Conservation (phyloP, 208 protist genomes). For the Trypanosoma platydactyli region DNA sequence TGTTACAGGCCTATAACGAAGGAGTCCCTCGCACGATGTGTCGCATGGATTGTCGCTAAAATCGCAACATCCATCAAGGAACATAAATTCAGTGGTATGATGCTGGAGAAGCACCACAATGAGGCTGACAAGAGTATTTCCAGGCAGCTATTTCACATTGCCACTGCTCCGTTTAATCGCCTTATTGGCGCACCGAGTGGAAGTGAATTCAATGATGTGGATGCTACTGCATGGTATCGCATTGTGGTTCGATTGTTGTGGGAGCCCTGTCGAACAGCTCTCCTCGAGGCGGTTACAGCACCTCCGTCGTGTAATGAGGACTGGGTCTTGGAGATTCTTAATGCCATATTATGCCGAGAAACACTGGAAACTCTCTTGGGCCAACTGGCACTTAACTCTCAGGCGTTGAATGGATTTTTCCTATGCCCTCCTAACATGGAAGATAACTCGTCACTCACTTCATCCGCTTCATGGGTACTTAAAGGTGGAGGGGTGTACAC, state of each 20-base stretch:
- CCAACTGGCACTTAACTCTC: constrained; percentile 71
- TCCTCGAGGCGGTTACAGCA: constrained; percentile 16
- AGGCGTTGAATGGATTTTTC: constrained; percentile 57
- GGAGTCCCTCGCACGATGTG: constrained; percentile 68
- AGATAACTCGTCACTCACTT: constrained; percentile 20
- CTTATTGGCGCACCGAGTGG: constrained; percentile 61
- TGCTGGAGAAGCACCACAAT: constrained; percentile 39
- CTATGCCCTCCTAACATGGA: not conserved
- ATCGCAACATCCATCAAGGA: constrained; percentile 49
- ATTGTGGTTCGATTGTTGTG: constrained; percentile 32
- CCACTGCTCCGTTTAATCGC: constrained; percentile 61
- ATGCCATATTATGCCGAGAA: constrained; percentile 44
- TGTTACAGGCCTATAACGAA: constrained; percentile 39
- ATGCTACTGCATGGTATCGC: constrained; percentile 43
- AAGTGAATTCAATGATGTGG: constrained; percentile 42
- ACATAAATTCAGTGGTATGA: constrained; percentile 39
- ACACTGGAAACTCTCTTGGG: constrained; percentile 71
- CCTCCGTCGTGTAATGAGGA: not conserved
- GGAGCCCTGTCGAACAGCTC: constrained; percentile 29
- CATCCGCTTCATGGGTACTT: constrained; percentile 41
- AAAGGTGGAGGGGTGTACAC: constrained; percentile 79
- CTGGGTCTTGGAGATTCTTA: constrained; percentile 55
- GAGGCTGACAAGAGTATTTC: constrained; percentile 30
- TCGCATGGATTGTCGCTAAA: constrained; percentile 51
- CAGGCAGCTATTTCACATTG: constrained; percentile 63